Percentiles rank a stretch among this genome's conserved stretches.
These are phyloP conservation scores for Phytophthora constricta DNA, from an alignment of 352 stramenopile genomes.

Conservation along the genomic window DNA sequence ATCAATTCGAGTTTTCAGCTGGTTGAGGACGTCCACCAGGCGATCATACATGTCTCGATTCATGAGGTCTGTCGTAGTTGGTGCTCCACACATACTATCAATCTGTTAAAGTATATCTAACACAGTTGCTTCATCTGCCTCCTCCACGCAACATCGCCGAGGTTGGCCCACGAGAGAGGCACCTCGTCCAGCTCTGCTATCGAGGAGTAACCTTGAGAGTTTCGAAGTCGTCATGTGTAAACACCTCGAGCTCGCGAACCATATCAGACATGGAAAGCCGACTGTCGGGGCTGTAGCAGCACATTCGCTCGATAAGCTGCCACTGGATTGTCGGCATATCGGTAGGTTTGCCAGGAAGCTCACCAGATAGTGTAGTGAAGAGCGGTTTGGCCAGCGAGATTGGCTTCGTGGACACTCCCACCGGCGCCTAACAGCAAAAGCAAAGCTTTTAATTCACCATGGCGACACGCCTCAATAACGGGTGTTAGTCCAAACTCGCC, in stretches of 20 bases:
- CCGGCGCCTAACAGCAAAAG: not conserved
- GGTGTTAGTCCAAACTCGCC: not conserved
- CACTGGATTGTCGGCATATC: not conserved
- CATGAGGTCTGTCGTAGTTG: not conserved
- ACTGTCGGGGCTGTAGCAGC: constrained; percentile 5
- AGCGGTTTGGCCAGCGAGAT: constrained; percentile 1
- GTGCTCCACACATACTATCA: constrained; percentile 1
- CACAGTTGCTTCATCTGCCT: not conserved
- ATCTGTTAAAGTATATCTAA: constrained; percentile 1
- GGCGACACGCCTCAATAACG: not conserved
- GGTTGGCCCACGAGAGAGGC: not conserved
- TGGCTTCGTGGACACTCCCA: not conserved
- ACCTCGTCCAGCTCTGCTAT: not conserved
- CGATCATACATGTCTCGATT: constrained; percentile 19
- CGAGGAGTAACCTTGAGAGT: too few relatives aligned
- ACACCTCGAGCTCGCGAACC: constrained; percentile 13
- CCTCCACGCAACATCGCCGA: not conserved
- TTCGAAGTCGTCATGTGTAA: not conserved
- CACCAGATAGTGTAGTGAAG: constrained; percentile 7
- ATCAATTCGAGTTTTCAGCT: not conserved
- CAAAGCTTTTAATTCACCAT: not conserved
- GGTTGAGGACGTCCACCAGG: constrained; percentile 10
- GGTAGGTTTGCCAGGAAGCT: constrained; percentile 1
- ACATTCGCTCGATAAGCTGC: constrained; percentile 18
- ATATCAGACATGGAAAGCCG: constrained; percentile 6